Evolutionary conservation across 1,284 basidiomycete genomes (phyloP).

Genomic region (Marasmius tenuissimus): DNA sequence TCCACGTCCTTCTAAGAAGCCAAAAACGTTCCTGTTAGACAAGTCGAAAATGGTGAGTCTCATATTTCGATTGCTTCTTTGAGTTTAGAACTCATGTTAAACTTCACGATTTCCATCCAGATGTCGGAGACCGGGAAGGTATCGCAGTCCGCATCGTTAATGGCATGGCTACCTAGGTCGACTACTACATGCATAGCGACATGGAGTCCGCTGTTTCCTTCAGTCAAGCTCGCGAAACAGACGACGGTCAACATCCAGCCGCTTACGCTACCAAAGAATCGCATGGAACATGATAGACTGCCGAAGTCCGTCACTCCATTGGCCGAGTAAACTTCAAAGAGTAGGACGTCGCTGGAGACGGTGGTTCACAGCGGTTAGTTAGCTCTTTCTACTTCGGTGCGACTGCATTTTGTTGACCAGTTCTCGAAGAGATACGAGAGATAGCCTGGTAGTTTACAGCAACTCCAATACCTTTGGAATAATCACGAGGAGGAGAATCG

Average conservation of each 20-base stretch:
- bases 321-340: not conserved
- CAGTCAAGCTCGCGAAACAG: not conserved
- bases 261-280: not conserved
- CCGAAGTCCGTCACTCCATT: not conserved
- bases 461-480: not conserved
- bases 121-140: constrained; percentile 4
- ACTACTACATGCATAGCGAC: not conserved
- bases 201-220: not conserved
- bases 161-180: not conserved
- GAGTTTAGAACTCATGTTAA: too few relatives aligned
- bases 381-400: not conserved
- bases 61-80: not conserved
- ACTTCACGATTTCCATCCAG: not conserved
- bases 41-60: not conserved
- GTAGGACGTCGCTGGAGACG: not conserved
- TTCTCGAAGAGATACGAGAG: not conserved
- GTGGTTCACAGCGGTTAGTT: not conserved
- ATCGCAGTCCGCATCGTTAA: constrained; percentile 1
- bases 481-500: too few relatives aligned
- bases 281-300: not conserved
- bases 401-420: not conserved
- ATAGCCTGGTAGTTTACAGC: not conserved
- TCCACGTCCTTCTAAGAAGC: not conserved
- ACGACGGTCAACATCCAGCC: not conserved
- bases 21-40: not conserved